phyloP scores from a whole-genome alignment of 2,329 filamentous ascomycete species.

The Colletotrichum sp. region DNA sequence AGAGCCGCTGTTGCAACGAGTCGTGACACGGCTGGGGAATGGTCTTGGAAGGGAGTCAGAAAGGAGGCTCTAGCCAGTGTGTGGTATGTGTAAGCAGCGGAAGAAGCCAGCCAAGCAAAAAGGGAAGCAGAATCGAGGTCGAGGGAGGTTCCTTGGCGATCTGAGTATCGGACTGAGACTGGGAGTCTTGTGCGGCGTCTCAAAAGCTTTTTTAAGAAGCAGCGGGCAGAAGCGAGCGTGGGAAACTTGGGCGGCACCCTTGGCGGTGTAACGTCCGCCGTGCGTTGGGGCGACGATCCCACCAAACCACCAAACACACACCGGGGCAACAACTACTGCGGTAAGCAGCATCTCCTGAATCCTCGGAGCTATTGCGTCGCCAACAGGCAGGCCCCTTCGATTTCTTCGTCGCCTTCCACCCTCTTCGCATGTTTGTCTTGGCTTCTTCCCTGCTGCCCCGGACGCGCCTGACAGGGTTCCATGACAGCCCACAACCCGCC shows the following conservation, averaged over 20 bases:
- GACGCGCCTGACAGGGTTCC: neutral
- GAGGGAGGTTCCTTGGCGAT: conserved; percentile 18
- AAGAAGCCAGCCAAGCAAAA: neutral
- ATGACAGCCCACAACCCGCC: neutral
- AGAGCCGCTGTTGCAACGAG: conserved; percentile 4
- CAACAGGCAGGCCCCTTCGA: neutral
- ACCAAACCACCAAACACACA: neutral
- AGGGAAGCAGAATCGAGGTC: neutral
- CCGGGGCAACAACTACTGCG: neutral
- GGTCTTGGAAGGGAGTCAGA: neutral
- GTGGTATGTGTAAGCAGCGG: conserved; percentile 2
- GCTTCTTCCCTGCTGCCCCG: neutral
- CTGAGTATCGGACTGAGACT: conserved; percentile 19
- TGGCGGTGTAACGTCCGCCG: conserved; percentile 13
- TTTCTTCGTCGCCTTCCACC: neutral
- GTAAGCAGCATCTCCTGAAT: neutral
- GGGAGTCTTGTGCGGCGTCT: conserved; percentile 21
- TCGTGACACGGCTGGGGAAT: neutral
- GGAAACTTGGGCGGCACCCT: conserved; percentile 5
- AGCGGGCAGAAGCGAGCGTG: neutral
- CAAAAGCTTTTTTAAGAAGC: conserved; percentile 20
- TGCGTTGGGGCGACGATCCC: neutral
- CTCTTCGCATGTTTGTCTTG: neutral
- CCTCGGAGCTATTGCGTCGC: neutral
- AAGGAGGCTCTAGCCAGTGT: neutral